phyloP scores from a whole-genome alignment of 1,284 basidiomycete species.

The Naganishia cerealis region DNA sequence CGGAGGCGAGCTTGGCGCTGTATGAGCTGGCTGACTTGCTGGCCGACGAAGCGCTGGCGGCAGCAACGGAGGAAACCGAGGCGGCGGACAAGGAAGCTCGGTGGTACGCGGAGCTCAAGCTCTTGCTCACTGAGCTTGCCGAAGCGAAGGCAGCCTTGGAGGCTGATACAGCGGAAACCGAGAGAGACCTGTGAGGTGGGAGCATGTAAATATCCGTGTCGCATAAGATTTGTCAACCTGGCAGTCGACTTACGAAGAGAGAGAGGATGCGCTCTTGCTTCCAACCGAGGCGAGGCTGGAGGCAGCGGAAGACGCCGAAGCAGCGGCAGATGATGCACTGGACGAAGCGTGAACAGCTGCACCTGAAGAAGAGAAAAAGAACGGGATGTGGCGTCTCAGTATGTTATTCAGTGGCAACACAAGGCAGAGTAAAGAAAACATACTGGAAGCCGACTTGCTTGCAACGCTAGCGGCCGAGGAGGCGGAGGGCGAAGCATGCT shows the following conservation, averaged over 20 bases:
- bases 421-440: neutral
- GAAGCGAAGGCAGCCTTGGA: conserved; percentile 29
- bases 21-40: conserved; percentile 40
- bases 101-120: conserved; percentile 30
- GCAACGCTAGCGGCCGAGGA: conserved; percentile 45
- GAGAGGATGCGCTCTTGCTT: conserved; percentile 29
- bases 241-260: conserved; percentile 24
- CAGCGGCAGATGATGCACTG: conserved; percentile 31
- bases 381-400: no score
- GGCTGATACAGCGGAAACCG: conserved; percentile 31
- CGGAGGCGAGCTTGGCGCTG: conserved; percentile 40
- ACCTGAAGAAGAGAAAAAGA: neutral
- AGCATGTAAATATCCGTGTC: neutral
- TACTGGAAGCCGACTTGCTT: conserved; percentile 44
- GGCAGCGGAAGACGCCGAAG: conserved; percentile 37
- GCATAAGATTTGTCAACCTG: neutral
- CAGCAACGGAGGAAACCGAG: conserved; percentile 55
- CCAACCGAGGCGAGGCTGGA: conserved; percentile 58
- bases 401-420: neutral
- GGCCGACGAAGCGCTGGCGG: conserved; percentile 42
- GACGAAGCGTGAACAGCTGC: conserved; percentile 38
- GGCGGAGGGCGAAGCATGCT: conserved; percentile 44
- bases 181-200: conserved; percentile 17
- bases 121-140: conserved; percentile 29
- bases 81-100: conserved; percentile 51